Base-by-base conservation (phyloP, 768 basidiomycete genomes). In the Rhodotorula sphaerocarpa region DNA sequence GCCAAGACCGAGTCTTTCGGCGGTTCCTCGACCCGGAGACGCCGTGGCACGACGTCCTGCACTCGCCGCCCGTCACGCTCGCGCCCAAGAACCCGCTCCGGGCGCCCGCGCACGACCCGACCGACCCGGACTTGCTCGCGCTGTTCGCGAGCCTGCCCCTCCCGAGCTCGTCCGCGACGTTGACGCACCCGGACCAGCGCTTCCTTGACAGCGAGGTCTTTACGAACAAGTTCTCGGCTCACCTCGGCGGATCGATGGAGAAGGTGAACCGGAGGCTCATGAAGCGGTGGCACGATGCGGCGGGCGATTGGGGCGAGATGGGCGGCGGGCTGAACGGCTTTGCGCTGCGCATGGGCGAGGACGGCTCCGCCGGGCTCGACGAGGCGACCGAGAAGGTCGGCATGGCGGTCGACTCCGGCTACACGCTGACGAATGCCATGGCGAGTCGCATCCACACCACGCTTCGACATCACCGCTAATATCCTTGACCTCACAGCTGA, bases 121-220 rank as follows among this genome's bases (percentile, higher is more conserved):
- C 90, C 7, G 88, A 92, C 73, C 82, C 85, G 2, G 76, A 82
- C 31, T 85, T 88, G 2, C 50, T 65, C 42, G 66, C 70, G 9
- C 45, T 72, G n/a, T 95, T 93, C 72, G 80, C 83, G 48, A 86
- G 85, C 23, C 81, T 99, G 36, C 90, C 95, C 7, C 88, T 86
- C 63, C 93, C 95, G 2, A 88, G 88, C 3, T 56, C 55, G 12
- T 81, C 89, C 28, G 83, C 87, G 1, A 87, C 90, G 69, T 78
- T 97, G n/a, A 83, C 88, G 52, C 81, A 85, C 61, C 90, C 95
- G 18, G 95, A 99, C 75, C 91, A 92, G 74, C 82, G 93, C 20
- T 99, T 97, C 77, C 79, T 88, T 42, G 95, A 99, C 74, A 93
- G 90, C 2, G 95, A 99, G 75, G 82, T 84, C 7, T 99, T 99